Evolutionary conservation across 2,329 filamentous ascomycete species (phyloP).

Genomic region (Dothideomycetes sp.): DNA sequence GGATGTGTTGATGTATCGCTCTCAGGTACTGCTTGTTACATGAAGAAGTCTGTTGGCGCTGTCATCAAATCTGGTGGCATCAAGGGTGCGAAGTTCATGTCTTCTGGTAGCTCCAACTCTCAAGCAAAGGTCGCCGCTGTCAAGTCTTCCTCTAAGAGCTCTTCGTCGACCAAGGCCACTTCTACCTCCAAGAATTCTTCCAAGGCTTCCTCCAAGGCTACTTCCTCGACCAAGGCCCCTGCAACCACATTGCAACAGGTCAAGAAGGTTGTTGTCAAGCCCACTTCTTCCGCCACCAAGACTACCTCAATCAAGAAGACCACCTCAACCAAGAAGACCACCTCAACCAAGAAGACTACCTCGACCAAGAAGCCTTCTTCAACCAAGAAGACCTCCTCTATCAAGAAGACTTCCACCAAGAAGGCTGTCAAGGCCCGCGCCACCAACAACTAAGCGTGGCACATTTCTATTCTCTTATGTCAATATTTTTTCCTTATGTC

Average conservation of each 20-base stretch:
- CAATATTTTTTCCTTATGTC: background rate
- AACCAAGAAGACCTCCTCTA: background rate
- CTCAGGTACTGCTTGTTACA: constrained; percentile 25
- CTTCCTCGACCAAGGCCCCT: no score
- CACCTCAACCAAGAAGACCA: no score
- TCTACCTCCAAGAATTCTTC: constrained; percentile 7
- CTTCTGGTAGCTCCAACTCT: constrained; percentile 12
- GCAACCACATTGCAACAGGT: no score
- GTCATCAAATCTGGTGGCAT: constrained; percentile 18
- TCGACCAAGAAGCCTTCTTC: background rate
- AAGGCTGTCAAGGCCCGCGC: background rate
- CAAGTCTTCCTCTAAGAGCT: background rate
- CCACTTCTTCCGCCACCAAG: no score
- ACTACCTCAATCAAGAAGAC: no score
- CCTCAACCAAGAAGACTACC: background rate
- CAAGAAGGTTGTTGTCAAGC: no score
- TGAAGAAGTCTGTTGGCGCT: constrained; percentile 23
- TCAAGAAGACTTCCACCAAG: background rate
- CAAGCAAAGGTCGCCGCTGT: constrained; percentile 4
- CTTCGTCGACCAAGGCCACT: background rate
- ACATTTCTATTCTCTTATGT: constrained; percentile 1
- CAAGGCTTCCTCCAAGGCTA: background rate
- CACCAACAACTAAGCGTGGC: constrained; percentile 6
- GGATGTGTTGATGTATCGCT: constrained; percentile 27
- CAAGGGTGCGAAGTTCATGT: constrained; percentile 23